Evolutionary conservation across 495 filamentous ascomycete species (phyloP).

Genomic region (Xylaria curta): DNA sequence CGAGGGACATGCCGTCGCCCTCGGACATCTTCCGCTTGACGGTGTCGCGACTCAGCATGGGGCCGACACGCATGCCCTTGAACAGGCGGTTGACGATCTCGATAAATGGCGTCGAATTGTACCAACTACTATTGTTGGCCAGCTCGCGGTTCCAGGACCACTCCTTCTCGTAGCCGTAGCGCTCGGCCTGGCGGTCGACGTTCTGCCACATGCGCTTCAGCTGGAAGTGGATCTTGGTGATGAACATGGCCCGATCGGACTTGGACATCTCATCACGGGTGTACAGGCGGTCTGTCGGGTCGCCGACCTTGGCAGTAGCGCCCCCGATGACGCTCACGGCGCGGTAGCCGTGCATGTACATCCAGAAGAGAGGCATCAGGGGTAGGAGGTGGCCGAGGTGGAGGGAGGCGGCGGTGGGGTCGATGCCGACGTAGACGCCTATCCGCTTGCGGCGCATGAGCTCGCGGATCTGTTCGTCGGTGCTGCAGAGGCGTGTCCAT

Average conservation of each 20-base stretch:
- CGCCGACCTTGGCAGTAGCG: conserved; percentile 84
- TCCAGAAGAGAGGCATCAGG: conserved; percentile 93
- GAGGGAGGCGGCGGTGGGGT: conserved; percentile 88
- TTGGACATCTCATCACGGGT: conserved; percentile 65
- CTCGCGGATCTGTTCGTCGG: conserved; percentile 69
- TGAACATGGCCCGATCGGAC: conserved; percentile 67
- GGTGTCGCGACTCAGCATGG: conserved; percentile 89
- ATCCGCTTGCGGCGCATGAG: conserved; percentile 73
- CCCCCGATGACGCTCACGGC: conserved; percentile 81
- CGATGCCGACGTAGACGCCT: conserved; percentile 87
- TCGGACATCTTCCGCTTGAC: conserved; percentile 81
- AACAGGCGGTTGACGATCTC: conserved; percentile 78
- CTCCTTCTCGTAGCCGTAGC: conserved; percentile 65
- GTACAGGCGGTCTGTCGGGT: conserved; percentile 79
- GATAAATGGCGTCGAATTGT: conserved; percentile 68
- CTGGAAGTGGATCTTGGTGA: conserved; percentile 79
- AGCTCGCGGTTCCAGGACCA: conserved; percentile 68
- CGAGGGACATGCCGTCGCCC: conserved; percentile 89
- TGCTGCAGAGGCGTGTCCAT: conserved; percentile 41
- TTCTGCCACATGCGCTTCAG: conserved; percentile 77
- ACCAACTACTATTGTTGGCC: conserved; percentile 82
- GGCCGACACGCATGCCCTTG: conserved; percentile 71
- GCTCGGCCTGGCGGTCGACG: conserved; percentile 66
- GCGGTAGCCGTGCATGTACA: conserved; percentile 82
- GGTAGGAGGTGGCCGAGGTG: conserved; percentile 94